phyloP scores from a whole-genome alignment of 1,284 basidiomycete species.

The Golubevia sp. region DNA sequence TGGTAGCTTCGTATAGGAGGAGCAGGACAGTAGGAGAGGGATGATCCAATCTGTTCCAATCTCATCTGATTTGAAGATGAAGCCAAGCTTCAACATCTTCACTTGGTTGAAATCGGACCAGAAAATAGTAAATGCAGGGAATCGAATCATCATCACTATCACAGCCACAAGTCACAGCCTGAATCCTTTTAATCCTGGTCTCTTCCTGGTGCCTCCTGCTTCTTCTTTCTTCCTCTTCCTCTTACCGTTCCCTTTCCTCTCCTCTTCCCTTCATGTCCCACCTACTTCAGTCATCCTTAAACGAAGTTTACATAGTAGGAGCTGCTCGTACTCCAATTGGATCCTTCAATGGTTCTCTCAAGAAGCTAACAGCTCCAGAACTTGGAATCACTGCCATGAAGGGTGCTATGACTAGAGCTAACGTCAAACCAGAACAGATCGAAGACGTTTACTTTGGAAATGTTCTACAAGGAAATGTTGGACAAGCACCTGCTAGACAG shows the following conservation, averaged over 20 bases:
- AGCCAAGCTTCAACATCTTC: no score
- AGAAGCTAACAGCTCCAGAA: constrained; percentile 85
- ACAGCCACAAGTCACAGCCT: no score
- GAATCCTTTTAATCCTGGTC: no score
- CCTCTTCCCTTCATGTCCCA: neutral
- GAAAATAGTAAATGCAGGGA: no score
- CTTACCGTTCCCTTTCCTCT: neutral
- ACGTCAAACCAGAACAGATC: constrained; percentile 77
- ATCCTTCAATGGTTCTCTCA: constrained; percentile 86
- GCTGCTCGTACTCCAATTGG: constrained; percentile 94
- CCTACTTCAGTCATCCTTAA: neutral
- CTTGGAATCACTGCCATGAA: constrained; percentile 88
- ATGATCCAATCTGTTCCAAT: no score
- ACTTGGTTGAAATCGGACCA: no score
- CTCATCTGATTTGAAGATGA: no score
- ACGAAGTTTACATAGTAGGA: constrained; percentile 87
- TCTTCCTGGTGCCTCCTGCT: no score
- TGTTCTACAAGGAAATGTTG: constrained; percentile 63
- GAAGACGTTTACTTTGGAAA: constrained; percentile 98
- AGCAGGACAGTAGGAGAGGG: no score
- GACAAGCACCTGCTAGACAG: constrained; percentile 64
- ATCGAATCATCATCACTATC: no score
- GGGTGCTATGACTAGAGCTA: constrained; percentile 78
- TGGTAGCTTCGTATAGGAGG: no score
- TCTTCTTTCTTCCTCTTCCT: constrained; percentile 1